Evolutionary conservation across 73 alveolate species (phyloP), one percentile per base, ranked within the genome.

Genomic region (Paramecium caudatum): DNA sequence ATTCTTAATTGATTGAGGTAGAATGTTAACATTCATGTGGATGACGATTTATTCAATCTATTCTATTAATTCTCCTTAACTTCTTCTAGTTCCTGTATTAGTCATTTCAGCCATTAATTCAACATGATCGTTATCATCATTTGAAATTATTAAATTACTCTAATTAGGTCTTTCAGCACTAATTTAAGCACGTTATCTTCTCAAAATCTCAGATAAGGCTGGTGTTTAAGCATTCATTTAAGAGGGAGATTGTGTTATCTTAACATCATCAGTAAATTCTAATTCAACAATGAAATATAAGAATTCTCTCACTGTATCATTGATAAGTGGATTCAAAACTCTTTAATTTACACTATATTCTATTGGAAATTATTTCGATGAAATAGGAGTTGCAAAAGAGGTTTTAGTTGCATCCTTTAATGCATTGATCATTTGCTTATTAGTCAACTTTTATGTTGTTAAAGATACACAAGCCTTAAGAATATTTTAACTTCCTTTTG

Each of bases 1-100:
- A 23, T 15, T 23, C 30, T 55, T 55, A 1, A 55, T 55, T 55
- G 80, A 55, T 55, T 55, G 23, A 4, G 80, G 80, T 23, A 55
- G n/a, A 27, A 55, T 19, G 30, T 37, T 55, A 21, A 27, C 80
- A 55, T 55, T 55, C 0, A 55, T 55, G n/a, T 55, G 30, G 23
- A 55, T 27, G 0, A 55, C 30, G 3, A 55, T 55, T 23, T 55
- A 27, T 23, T 55, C 80, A 4, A 55, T 27, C 30, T 55, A 21
- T 27, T 55, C 80, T 55, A 23, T 23, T 55, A 55, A 27, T 10
- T 23, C 80, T 27, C 13, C 3, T 27, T 37, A 23, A 55, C 80
- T 55, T 55, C 46, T 55, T 55, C 21, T 55, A 12, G 80, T 23
- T 55, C 80, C 80, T 19, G 80, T 23, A 27, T 55, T 55, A 27